Base-by-base conservation (phyloP, 352 stramenopile genomes). In the Phytophthora pisi region DNA sequence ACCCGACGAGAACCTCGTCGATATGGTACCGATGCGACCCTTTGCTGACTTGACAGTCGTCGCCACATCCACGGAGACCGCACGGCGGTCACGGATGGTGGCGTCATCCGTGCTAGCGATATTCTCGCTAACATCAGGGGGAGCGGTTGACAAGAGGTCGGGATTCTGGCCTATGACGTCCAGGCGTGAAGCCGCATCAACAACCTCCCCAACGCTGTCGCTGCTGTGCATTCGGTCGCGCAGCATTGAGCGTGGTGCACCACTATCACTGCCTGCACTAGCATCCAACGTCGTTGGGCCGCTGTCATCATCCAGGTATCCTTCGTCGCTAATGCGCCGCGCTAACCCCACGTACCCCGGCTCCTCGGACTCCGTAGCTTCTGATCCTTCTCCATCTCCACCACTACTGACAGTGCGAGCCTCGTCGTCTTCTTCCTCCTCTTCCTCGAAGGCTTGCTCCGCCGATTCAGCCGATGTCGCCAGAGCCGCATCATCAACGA, bases 11-110 rank as follows among this genome's bases (percentile, higher is more conserved):
- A 94, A 89, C 4, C 84, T 79, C 31, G 84, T 92, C 16, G 82
- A 91, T 52, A 94, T 92, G 20, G 75, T 89, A 18, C 80, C 77
- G 56, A 92, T 89, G 16, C 80, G 80, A 2, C 76, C 84, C 43
- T 88, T 90, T 5, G 84, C 74, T 5, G 76, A 85, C 53, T 87
- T 88, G 15, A 92, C 82, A 34, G 84, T 81, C 4, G 70, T 78
- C 16, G 84, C 76, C 49, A 88, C 70, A 54, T 88, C 74, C 26
- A 81, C 70, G n/a, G 74, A 81, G 20, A 72, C 70, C 60, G 72
- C 72, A 57, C 74, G 74, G 31, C 64, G 62, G 45, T 74, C 67
- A 64, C 74, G 53, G 31, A 66, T 61, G 16, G 54, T 15, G 13
- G 61, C 57, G 9, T 74, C 56, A 30, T 69, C 46, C 53, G 36